Evolutionary conservation across 2,329 filamentous ascomycete species (phyloP), one percentile per base, ranked within the genome.

Genomic region (Fusarium clavum): DNA sequence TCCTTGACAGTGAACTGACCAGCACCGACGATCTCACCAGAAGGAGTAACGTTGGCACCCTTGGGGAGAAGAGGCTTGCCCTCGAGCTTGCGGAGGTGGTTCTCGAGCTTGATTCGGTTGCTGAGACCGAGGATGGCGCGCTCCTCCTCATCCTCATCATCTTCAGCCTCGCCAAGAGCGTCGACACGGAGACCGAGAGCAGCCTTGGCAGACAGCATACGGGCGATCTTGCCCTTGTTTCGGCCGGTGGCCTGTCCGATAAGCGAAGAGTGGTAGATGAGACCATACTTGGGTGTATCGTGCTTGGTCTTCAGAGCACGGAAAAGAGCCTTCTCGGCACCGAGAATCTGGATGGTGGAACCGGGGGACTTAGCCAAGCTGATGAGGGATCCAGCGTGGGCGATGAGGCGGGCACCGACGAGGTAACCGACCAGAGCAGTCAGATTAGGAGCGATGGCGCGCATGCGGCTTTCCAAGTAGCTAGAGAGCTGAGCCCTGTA

Each of bases 151-250:
- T 95, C 93, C 25, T 90, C 86, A 51, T 92, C 90, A 61, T 91
- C 88, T 48, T 87, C 87, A 69, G 88, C 77, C 20, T 80, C 77
- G 54, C 78, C 82, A 25, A 86, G 89, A 29, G 96, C 94, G 81
- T 99, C 96, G 52, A 97, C 92, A 83, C 96, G 94, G 51, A 98
- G 86, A 86, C 94, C 94, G 53, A 99, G 89, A 27, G 96, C 94
- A 48, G 95, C 91, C 87, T 98, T 98, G 74, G 95, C 92, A 51
- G 96, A 92, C 67, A 99, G 88, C 86, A 97, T 94, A 87, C 96
- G 93, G 44, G 96, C 96, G 78, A 99, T 97, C 87, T 99, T 99
- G 76, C 96, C 96, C 91, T 99, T 99, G 87, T 98, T 98, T 86
- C 94, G 95, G 77, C 96, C 96, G 22, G 93, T 97, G 30, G 96